These are phyloP conservation scores for Cyanidium caldarium DNA, from an alignment of 23 red algal species.

Conservation along the genomic window DNA sequence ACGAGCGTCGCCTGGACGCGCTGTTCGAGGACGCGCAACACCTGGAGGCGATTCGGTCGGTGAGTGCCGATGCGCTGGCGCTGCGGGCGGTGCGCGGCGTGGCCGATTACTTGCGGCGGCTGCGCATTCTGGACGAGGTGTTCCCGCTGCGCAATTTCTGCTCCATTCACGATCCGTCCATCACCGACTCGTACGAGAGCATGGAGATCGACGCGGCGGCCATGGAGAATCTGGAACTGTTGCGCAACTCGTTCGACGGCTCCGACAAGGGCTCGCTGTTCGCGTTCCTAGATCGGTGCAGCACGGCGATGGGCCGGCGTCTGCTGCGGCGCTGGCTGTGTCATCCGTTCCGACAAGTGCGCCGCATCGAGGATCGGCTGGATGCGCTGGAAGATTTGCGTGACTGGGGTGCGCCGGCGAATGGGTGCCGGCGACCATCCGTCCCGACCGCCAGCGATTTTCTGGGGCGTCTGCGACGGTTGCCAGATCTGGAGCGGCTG, in stretches of 20 bases:
- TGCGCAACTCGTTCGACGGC: constrained; percentile 18
- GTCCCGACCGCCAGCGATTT: too few species aligned
- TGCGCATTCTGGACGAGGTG: constrained; percentile 43
- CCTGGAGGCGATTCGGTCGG: neutral
- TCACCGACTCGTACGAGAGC: neutral
- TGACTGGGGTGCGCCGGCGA: constrained; percentile 12
- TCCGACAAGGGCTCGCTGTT: constrained; percentile 50
- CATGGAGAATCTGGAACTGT: constrained; percentile 51
- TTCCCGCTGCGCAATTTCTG: constrained; percentile 62
- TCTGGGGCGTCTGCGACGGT: constrained; percentile 17
- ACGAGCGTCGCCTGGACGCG: neutral
- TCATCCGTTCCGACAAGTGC: constrained; percentile 34
- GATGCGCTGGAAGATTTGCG: constrained; percentile 54
- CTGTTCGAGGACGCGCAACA: neutral
- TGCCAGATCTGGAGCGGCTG: constrained; percentile 68
- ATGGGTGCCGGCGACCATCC: too few species aligned
- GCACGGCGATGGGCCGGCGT: constrained; percentile 46
- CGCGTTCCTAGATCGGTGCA: constrained; percentile 56
- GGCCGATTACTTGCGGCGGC: constrained; percentile 26
- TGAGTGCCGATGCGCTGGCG: constrained; percentile 12
- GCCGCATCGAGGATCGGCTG: constrained; percentile 44
- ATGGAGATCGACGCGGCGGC: constrained; percentile 42
- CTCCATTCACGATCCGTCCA: constrained; percentile 5
- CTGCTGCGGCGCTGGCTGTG: constrained; percentile 57
- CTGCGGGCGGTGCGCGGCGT: constrained; percentile 27